A percentile compares a stretch with the other conserved stretches of the same genome.
phyloP scores from a whole-genome alignment of 257 asterid species.

The Solanum arcanum region DNA sequence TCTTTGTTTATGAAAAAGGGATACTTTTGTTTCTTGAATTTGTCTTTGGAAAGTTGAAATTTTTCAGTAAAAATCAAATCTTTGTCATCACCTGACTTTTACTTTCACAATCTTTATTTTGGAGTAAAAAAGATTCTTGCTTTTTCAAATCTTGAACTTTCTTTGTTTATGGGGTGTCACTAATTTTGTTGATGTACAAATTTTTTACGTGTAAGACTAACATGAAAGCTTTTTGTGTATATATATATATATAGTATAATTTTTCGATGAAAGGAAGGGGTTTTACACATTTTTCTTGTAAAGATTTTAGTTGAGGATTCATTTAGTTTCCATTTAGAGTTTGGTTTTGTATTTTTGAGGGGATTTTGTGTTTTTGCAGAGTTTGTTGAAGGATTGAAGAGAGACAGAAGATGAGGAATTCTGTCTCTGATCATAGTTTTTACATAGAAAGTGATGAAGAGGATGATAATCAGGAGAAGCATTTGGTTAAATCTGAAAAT shows the following conservation, averaged over 20 bases:
- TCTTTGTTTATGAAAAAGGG: neutral
- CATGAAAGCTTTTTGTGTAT: neutral
- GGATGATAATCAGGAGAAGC: conserved; percentile 36
- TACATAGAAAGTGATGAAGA: conserved; percentile 84
- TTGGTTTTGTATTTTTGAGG: neutral
- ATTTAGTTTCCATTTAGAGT: neutral
- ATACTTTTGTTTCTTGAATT: neutral
- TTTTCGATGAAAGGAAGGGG: neutral
- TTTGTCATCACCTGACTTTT: neutral
- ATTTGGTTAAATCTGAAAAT: conserved; percentile 18
- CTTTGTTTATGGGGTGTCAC: neutral
- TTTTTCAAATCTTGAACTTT: neutral
- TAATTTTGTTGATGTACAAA: neutral
- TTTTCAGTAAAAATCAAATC: neutral
- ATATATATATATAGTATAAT: neutral
- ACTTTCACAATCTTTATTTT: neutral
- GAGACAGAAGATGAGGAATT: conserved; percentile 51
- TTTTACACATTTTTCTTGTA: neutral
- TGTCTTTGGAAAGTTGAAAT: neutral
- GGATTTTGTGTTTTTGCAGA: conserved; percentile 3
- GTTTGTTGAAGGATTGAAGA: conserved; percentile 8
- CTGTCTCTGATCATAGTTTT: conserved; percentile 68
- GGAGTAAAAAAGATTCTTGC: neutral
- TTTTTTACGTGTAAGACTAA: neutral
- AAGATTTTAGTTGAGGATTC: neutral